These are phyloP conservation scores for Chlorella sp. DNA, from an alignment of 139 green algal species.

Conservation along the genomic window DNA sequence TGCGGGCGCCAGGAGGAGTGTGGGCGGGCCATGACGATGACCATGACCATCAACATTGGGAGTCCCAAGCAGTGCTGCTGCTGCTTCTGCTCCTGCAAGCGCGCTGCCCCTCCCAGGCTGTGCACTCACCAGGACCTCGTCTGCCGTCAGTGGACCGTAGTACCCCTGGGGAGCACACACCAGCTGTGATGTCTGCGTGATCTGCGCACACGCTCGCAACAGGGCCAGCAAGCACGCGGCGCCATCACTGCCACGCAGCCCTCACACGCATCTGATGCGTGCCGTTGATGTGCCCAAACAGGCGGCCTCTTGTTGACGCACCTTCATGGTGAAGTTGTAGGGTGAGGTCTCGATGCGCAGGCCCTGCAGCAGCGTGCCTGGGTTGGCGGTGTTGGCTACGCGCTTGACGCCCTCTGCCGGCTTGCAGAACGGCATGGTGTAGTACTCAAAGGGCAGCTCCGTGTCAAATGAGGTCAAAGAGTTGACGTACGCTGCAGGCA, in stretches of 20 bases:
- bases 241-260: too few species aligned
- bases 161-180: slow-evolving; percentile 47
- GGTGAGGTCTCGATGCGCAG: slow-evolving; percentile 82
- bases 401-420: slow-evolving; percentile 70
- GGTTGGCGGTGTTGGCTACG: slow-evolving; percentile 70
- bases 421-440: slow-evolving; percentile 90
- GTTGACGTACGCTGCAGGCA: slow-evolving; percentile 60
- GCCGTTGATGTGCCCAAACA: too few species aligned
- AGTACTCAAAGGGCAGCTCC: slow-evolving; percentile 92
- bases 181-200: slow-evolving; percentile 41
- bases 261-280: too few species aligned
- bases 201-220: too few species aligned
- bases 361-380: slow-evolving; percentile 87
- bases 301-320: too few species aligned
- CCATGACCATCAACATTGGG: too few species aligned
- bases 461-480: slow-evolving; percentile 85
- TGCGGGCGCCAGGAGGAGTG: too few species aligned
- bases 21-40: too few species aligned
- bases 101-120: too few species aligned
- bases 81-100: too few species aligned
- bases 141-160: slow-evolving; percentile 38
- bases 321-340: slow-evolving; percentile 89
- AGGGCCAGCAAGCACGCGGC: too few species aligned
- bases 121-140: slow-evolving; percentile 65
- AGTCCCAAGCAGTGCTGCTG: too few species aligned